These are phyloP conservation scores for Clarkia xantiana DNA, from an alignment of 345 rosid species.

Conservation along the genomic window DNA sequence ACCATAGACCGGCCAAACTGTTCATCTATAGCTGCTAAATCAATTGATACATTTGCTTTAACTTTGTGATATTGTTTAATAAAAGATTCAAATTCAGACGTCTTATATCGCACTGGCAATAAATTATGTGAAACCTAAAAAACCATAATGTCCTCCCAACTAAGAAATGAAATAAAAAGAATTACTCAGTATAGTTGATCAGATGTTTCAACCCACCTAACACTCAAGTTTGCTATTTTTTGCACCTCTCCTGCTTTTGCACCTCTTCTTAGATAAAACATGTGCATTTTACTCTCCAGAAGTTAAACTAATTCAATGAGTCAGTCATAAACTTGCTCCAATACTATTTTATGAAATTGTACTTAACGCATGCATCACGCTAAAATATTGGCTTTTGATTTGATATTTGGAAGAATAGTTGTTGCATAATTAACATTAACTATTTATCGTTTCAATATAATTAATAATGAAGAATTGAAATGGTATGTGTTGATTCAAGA, in stretches of 20 bases:
- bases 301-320: constrained; percentile 16
- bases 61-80: too few species aligned
- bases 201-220: background rate
- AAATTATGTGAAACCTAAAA: too few species aligned
- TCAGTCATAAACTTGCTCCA: background rate
- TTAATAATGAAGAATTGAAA: background rate
- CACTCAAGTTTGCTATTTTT: constrained; percentile 7
- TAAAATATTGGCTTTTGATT: constrained; percentile 22
- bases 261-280: constrained; percentile 3
- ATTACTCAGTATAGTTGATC: too few species aligned
- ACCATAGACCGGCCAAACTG: too few species aligned
- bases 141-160: too few species aligned
- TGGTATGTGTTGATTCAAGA: background rate
- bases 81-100: too few species aligned
- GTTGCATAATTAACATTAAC: constrained; percentile 11
- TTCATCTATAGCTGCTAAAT: too few species aligned
- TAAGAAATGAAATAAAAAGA: too few species aligned
- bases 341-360: constrained; percentile 1
- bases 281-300: background rate
- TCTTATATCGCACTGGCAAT: too few species aligned
- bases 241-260: constrained; percentile 8
- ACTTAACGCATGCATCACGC: constrained; percentile 10
- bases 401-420: constrained; percentile 17
- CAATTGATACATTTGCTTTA: too few species aligned
- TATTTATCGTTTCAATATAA: constrained; percentile 3